Evolutionary conservation across 176 grass and related monocot species (phyloP), one percentile per base, ranked within the genome.

Genomic region (Oryza meyeriana): DNA sequence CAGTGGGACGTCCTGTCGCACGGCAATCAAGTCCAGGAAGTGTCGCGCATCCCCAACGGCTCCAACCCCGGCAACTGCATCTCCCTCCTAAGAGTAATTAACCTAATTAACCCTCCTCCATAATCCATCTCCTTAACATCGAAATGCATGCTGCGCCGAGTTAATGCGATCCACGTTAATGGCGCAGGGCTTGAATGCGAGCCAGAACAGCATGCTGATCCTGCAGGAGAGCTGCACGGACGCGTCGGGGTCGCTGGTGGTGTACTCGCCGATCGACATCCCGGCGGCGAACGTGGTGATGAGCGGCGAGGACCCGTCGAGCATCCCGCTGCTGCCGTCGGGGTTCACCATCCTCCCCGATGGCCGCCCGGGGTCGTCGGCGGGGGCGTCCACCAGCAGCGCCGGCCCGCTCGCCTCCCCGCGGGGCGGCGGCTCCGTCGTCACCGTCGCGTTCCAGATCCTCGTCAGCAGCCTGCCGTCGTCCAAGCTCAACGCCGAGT

Each of bases 191-290:
- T 48, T 92, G 36, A 88, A 88, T 55, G 16, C 89, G 20, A 91
- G 78, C 80, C 91, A 94, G 80, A 94, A 90, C 75, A 88, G 26
- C 87, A 96, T 90, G 89, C 89, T 99, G 76, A 93, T 96, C 79
- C 85, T 99, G 5, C 97, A 99, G 85, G 97, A 99, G 93, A 94
- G 91, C 91, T 92, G 85, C 89, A 95, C 91, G 11, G 97, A 99
- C 34, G 77, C 87, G 72, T 90, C 87, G 9, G 93, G 89, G 3
- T 90, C 97, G 13, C 45, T 96, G 32, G 91, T 99, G 27, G 91
- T 96, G 52, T 89, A 94, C 69, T 85, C 97, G 10, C 91, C 93
- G 0, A 90, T 99, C 8, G 97, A 99, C 84, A 26, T 96, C 18
- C 90, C 42, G 28, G 83, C 85, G 10, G 90, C 92, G 47, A 94